A percentile compares a stretch with the other conserved stretches of the same genome.
These are phyloP conservation scores for Fusarium buharicum DNA, from an alignment of 2,329 filamentous ascomycete species.

Conservation along the genomic window DNA sequence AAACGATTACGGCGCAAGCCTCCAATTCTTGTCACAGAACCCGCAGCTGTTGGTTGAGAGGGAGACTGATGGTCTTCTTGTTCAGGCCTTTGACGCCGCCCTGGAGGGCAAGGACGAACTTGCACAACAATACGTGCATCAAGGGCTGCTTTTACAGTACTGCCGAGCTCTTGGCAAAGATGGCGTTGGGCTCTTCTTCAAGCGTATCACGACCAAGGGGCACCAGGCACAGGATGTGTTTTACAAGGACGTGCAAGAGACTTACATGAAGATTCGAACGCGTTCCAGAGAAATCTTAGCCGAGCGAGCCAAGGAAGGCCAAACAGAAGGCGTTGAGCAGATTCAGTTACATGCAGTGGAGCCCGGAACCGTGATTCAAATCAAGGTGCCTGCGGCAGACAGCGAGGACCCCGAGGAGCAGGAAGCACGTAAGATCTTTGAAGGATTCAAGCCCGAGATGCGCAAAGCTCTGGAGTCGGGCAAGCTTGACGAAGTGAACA, in stretches of 20 bases:
- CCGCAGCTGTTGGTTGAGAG: slow-evolving; percentile 82
- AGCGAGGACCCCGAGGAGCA: slow-evolving; percentile 73
- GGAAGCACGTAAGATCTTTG: slow-evolving; percentile 78
- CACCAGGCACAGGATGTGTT: slow-evolving; percentile 94
- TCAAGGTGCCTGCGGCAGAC: slow-evolving; percentile 77
- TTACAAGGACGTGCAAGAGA: slow-evolving; percentile 89
- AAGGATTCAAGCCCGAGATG: slow-evolving; percentile 83
- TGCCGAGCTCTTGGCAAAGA: slow-evolving; percentile 89
- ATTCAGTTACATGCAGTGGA: slow-evolving; percentile 98
- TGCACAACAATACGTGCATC: slow-evolving; percentile 88
- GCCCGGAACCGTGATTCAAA: slow-evolving; percentile 90
- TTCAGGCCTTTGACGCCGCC: slow-evolving; percentile 91
- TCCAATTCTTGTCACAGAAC: slow-evolving; percentile 82
- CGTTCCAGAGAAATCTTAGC: slow-evolving; percentile 77
- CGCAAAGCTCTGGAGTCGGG: slow-evolving; percentile 86
- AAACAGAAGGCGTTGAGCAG: slow-evolving; percentile 82
- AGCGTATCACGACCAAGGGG: slow-evolving; percentile 87
- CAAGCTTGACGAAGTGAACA: slow-evolving; percentile 72
- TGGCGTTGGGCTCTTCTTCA: slow-evolving; percentile 93
- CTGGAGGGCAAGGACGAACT: slow-evolving; percentile 80
- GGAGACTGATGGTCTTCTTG: slow-evolving; percentile 89
- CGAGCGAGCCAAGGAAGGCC: slow-evolving; percentile 62
- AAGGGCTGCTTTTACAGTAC: slow-evolving; percentile 92
- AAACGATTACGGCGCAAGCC: slow-evolving; percentile 76
- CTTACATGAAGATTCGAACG: slow-evolving; percentile 82